These are phyloP conservation scores for Populus tomentosa DNA, from an alignment of 441 rosid species.

Conservation along the genomic window DNA sequence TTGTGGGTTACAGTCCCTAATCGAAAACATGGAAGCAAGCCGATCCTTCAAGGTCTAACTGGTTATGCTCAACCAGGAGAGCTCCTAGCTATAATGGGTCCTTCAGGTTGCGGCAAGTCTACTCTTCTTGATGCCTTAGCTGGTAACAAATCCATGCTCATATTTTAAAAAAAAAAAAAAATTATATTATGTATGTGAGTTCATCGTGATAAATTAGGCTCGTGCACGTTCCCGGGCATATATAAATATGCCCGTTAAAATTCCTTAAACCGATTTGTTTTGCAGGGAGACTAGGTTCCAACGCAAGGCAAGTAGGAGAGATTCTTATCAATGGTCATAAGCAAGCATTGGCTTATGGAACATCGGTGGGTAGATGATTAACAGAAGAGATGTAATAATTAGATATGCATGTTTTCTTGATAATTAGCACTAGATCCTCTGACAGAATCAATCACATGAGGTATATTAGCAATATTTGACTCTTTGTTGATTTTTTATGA, in stretches of 20 bases:
- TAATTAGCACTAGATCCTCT: neutral
- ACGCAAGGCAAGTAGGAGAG: conserved; percentile 32
- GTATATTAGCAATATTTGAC: neutral
- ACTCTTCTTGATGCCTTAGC: conserved; percentile 48
- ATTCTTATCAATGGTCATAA: conserved; percentile 45
- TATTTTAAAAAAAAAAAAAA: neutral
- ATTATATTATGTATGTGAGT: neutral
- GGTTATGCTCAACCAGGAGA: conserved; percentile 47
- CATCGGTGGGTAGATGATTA: conserved; percentile 28
- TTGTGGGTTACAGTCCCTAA: conserved; percentile 31
- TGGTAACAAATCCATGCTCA: conserved; percentile 16
- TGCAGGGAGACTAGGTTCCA: conserved; percentile 39
- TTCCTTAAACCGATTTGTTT: neutral
- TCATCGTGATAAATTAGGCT: neutral
- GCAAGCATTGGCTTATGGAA: conserved; percentile 42
- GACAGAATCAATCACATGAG: neutral
- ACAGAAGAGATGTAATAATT: neutral
- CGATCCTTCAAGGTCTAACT: conserved; percentile 30
- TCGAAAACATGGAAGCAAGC: conserved; percentile 4
- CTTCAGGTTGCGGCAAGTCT: conserved; percentile 55
- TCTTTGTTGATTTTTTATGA: neutral
- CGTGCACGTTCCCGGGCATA: too few relatives aligned
- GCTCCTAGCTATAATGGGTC: conserved; percentile 49
- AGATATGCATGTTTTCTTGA: neutral
- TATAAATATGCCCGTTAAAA: neutral